Base-by-base conservation (phyloP, 2,329 filamentous ascomycete species). In the Colletotrichum shisoi region DNA sequence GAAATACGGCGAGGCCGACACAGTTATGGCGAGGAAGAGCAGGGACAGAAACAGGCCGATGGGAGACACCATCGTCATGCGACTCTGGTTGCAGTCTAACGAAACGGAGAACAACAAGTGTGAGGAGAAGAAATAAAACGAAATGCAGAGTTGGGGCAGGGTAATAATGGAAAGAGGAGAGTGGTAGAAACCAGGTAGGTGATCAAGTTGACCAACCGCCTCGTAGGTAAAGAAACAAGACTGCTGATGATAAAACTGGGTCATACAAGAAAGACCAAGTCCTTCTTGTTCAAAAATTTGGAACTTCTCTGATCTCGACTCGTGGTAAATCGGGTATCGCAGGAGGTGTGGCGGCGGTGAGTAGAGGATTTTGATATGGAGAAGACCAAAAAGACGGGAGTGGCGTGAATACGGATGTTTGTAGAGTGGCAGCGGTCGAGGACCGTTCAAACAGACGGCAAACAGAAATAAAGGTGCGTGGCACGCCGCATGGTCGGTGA, bases 11-110 rank as follows among this genome's bases (percentile, higher is more conserved):
- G 40, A 17, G 39, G 62, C 46, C 39, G 24, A 15, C 15, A 21
- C 40, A n/a, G 39, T 27, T 15, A 40, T 34, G 44, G 57, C 63
- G 6, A 62, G n/a, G 57, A 68, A 17, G 17, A 61, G 9, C 15
- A 68, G 15, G 17, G 42, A 45, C 11, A 51, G 21, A 4, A 53
- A 59, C 17, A 65, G 7, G 49, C 39, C 61, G 37, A 49, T 42
- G 34, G 21, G 49, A 34, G n/a, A 40, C 9, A 39, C 39, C 66
- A 67, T 67, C 48, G 12, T 27, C 52, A 53, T 19, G 39, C 45
- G 51, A 19, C 19, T 19, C 48, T 39, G 21, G 27, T 56, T 39
- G 42, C n/a, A 46, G 34, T 24, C 42, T 34, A 44, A 21, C 12
- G 15, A 12, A 31, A 2, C 13, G 19, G 45, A 34, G 45, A 13